A percentile compares a stretch with the other conserved stretches of the same genome.
Conservation (phyloP, 2,329 filamentous ascomycete species). For the Ascosphaera apis region DNA sequence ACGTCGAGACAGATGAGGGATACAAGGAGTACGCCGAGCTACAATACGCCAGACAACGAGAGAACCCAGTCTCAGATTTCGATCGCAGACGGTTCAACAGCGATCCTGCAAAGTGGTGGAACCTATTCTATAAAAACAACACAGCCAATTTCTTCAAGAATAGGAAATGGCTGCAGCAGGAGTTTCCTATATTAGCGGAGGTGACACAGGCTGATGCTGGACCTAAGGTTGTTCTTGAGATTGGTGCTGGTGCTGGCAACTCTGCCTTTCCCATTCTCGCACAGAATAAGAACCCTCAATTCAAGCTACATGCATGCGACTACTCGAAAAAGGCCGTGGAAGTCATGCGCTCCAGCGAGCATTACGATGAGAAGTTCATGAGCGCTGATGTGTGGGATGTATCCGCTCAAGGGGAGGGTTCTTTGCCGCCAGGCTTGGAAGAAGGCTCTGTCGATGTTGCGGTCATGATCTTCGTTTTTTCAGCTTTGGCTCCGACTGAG, state of each 20-base stretch:
- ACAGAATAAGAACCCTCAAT: constrained; percentile 56
- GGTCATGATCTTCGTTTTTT: constrained; percentile 94
- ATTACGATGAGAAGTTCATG: constrained; percentile 50
- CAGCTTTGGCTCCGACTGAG: constrained; percentile 61
- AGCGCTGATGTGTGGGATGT: constrained; percentile 92
- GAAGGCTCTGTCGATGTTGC: constrained; percentile 76
- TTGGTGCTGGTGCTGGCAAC: constrained; percentile 88
- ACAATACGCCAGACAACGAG: constrained; percentile 68
- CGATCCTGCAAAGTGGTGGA: constrained; percentile 92
- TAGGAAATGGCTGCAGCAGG: constrained; percentile 87
- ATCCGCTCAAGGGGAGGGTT: constrained; percentile 31
- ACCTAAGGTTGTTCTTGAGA: constrained; percentile 53
- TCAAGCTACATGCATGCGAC: constrained; percentile 84
- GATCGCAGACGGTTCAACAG: constrained; percentile 77
- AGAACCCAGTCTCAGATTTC: constrained; percentile 74
- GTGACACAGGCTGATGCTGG: constrained; percentile 50
- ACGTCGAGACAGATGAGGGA: constrained; percentile 74
- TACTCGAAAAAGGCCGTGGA: constrained; percentile 91
- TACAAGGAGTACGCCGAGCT: constrained; percentile 69
- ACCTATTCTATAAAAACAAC: constrained; percentile 95
- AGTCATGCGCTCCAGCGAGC: constrained; percentile 60
- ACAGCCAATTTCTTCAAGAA: constrained; percentile 97
- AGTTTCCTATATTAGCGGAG: constrained; percentile 70
- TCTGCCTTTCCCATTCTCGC: constrained; percentile 80
- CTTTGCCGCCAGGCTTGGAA: constrained; percentile 49